A percentile compares a stretch with the other conserved stretches of the same genome.
Evolutionary conservation across 2,329 filamentous ascomycete species (phyloP).

Genomic region (Talaromyces amestolkiae): DNA sequence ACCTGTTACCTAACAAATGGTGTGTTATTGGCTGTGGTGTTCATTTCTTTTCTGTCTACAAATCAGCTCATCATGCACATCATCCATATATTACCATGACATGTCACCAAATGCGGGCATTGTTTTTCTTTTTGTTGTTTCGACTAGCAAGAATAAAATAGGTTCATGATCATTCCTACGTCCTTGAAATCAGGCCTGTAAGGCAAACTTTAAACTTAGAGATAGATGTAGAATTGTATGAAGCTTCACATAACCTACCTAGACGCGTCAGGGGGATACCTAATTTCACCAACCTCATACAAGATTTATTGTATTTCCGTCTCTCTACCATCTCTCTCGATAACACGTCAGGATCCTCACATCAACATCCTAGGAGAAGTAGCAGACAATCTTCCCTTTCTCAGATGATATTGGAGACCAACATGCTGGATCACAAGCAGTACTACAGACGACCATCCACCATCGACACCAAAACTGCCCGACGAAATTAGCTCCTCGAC

Average conservation of each 20-base stretch:
- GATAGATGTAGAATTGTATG: neutral
- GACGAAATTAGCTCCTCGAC: neutral
- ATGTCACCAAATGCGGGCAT: neutral
- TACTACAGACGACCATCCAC: neutral
- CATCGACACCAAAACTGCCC: neutral
- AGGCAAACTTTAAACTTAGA: neutral
- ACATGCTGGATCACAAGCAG: neutral
- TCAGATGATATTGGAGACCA: neutral
- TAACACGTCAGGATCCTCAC: neutral
- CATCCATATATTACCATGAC: neutral
- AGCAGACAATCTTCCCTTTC: neutral
- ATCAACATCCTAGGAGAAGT: neutral
- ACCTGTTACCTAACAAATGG: neutral
- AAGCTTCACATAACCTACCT: neutral
- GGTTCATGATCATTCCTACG: neutral
- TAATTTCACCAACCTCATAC: neutral
- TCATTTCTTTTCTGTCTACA: neutral
- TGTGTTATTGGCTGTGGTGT: neutral
- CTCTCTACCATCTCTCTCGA: neutral
- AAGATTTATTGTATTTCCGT: neutral
- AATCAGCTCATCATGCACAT: constrained; percentile 1
- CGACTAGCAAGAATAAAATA: neutral
- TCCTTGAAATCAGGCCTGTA: neutral
- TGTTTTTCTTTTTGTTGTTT: neutral
- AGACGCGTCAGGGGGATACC: neutral